These are phyloP conservation scores for Penicillium sclerotigenum DNA, from an alignment of 2,329 filamentous ascomycete species.

Conservation along the genomic window DNA sequence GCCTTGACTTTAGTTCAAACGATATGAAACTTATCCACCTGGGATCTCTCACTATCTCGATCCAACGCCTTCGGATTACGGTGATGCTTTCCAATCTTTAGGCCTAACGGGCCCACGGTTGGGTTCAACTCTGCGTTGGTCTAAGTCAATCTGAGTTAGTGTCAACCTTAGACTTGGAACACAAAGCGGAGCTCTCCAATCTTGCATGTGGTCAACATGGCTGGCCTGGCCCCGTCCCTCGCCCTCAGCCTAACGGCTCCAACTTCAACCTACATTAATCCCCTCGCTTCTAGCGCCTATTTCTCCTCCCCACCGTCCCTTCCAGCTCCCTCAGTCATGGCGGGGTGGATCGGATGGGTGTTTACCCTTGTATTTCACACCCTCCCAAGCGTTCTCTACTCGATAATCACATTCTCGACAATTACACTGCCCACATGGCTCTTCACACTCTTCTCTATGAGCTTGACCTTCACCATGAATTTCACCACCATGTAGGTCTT, in stretches of 20 bases:
- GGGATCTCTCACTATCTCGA: not conserved
- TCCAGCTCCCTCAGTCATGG: conserved; percentile 36
- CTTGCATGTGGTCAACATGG: conserved; percentile 12
- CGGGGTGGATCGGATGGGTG: conserved; percentile 48
- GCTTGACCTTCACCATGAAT: conserved; percentile 96
- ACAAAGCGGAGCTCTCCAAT: conserved; percentile 15
- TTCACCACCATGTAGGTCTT: conserved; percentile 82
- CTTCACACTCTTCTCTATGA: conserved; percentile 86
- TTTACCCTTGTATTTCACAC: conserved; percentile 51
- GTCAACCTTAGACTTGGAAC: not conserved
- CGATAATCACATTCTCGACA: conserved; percentile 77
- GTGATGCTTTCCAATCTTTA: conserved; percentile 7
- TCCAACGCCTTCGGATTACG: not conserved
- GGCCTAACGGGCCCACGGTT: conserved; percentile 2
- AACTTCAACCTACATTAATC: conserved; percentile 12
- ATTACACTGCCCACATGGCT: conserved; percentile 86
- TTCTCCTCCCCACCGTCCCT: conserved; percentile 26
- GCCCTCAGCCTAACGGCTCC: conserved; percentile 19
- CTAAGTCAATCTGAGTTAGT: conserved; percentile 2
- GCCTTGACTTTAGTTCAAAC: not conserved
- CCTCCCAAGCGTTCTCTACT: conserved; percentile 65
- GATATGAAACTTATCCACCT: not conserved
- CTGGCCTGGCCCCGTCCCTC: conserved; percentile 20
- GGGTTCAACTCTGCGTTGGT: conserved; percentile 1
- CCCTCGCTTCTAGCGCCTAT: conserved; percentile 17